These are phyloP conservation scores for Candida sakaeoensis DNA, from an alignment of 805 yeast genomes.

Conservation along the genomic window DNA sequence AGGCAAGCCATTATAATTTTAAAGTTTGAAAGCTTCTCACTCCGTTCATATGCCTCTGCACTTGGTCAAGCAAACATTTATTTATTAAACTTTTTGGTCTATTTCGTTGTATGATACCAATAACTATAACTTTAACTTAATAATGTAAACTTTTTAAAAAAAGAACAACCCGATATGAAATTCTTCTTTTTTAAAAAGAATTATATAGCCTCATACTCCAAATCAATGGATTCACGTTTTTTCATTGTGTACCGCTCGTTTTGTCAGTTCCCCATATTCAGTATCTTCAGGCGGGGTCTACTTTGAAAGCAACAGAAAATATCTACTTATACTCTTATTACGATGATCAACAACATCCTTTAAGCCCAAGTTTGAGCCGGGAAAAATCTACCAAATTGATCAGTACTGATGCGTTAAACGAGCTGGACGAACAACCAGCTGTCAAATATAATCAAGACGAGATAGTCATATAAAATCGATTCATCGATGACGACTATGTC, in stretches of 20 bases:
- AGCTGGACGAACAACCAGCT: constrained; percentile 41
- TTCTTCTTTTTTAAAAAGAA: no score
- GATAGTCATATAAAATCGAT: constrained; percentile 20
- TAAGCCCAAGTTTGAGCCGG: constrained; percentile 52
- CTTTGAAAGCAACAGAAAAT: constrained; percentile 53
- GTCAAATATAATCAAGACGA: constrained; percentile 14
- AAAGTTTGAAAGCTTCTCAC: no score
- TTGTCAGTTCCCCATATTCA: constrained; percentile 41
- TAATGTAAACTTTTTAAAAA: no score
- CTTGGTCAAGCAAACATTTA: no score
- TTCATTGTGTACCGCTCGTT: constrained; percentile 46
- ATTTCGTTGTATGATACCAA: no score
- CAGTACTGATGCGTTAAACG: constrained; percentile 48
- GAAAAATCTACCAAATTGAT: constrained; percentile 55
- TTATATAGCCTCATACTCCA: no score
- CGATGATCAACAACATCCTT: constrained; percentile 49
- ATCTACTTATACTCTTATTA: constrained; percentile 49
- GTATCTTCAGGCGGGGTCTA: constrained; percentile 40
- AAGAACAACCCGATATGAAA: no score
- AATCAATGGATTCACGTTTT: no score
- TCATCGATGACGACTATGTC: constrained; percentile 19
- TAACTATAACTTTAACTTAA: no score
- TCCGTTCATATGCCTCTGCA: no score
- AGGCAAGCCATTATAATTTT: no score
- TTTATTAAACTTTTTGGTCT: no score